Evolutionary conservation across 2,329 filamentous ascomycete genomes (phyloP).

Genomic region (Fusarium sp.): DNA sequence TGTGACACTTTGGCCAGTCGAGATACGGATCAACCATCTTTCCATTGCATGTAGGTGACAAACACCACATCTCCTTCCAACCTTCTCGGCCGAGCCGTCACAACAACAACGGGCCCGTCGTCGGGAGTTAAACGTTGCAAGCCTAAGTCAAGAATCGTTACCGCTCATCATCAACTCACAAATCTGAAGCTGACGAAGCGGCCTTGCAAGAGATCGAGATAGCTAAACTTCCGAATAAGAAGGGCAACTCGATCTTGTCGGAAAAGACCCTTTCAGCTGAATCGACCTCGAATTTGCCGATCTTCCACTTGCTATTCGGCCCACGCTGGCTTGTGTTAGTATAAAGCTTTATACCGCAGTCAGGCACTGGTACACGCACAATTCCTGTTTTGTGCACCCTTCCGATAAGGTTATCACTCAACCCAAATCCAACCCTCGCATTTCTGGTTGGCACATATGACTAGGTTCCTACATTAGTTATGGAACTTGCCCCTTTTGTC

Average conservation of each 20-base stretch:
- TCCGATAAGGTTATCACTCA: conserved; percentile 28
- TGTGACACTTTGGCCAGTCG: neutral
- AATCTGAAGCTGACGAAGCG: neutral
- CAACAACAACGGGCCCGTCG: conserved; percentile 5
- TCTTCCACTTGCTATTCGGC: conserved; percentile 3
- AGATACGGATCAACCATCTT: neutral
- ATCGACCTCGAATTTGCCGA: conserved; percentile 4
- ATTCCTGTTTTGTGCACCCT: conserved; percentile 26
- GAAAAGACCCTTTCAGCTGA: conserved; percentile 17
- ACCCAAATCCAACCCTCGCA: neutral
- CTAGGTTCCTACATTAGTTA: conserved; percentile 38
- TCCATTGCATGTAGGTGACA: no score
- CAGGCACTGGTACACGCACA: conserved; percentile 12
- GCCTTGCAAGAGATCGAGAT: neutral
- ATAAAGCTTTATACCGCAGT: neutral
- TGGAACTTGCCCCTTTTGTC: conserved; percentile 29
- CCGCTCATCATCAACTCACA: neutral
- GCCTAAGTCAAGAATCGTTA: neutral
- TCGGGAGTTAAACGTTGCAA: conserved; percentile 4
- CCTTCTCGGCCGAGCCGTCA: neutral
- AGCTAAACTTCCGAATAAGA: neutral
- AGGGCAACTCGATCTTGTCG: neutral
- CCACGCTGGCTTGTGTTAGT: neutral
- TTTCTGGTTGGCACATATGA: conserved; percentile 17
- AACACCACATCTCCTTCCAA: no score